These are phyloP conservation scores for Hericium alpestre DNA, from an alignment of 768 basidiomycete genomes.

Conservation along the genomic window DNA sequence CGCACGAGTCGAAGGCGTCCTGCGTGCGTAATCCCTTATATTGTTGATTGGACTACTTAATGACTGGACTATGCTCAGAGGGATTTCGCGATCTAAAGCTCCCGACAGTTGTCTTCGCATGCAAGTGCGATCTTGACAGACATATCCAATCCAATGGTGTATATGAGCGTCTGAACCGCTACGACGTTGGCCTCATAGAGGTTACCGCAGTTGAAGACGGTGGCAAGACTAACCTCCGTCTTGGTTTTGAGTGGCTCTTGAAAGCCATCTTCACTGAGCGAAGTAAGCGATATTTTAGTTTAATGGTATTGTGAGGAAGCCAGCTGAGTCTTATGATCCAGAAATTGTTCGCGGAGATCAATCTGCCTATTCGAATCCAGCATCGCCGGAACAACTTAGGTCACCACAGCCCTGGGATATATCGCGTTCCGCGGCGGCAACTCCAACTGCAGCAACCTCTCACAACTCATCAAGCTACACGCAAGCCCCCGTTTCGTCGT, in stretches of 20 bases:
- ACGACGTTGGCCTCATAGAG: constrained; percentile 73
- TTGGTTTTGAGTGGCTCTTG: constrained; percentile 65
- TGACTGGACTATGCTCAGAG: constrained; percentile 29
- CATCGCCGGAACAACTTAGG: constrained; percentile 51
- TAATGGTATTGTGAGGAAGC: background rate
- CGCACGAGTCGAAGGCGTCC: constrained; percentile 49
- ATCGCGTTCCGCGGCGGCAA: constrained; percentile 34
- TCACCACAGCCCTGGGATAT: constrained; percentile 47
- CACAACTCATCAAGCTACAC: constrained; percentile 21
- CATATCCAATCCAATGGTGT: constrained; percentile 49
- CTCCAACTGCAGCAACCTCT: constrained; percentile 31
- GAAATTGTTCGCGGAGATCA: constrained; percentile 14
- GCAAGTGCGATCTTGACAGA: constrained; percentile 68
- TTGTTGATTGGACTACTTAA: constrained; percentile 3
- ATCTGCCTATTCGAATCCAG: constrained; percentile 53
- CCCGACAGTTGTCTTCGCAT: constrained; percentile 69
- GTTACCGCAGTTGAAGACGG: constrained; percentile 45
- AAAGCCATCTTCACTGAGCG: constrained; percentile 37
- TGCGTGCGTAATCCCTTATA: constrained; percentile 43
- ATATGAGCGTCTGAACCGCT: constrained; percentile 37
- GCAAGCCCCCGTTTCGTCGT: constrained; percentile 14
- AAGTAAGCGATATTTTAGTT: constrained; percentile 2
- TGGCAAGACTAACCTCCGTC: constrained; percentile 64
- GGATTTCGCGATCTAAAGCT: constrained; percentile 46
- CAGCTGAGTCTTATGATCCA: background rate